Base-by-base conservation (phyloP, 345 rosid species). In the Kandelia obovata region DNA sequence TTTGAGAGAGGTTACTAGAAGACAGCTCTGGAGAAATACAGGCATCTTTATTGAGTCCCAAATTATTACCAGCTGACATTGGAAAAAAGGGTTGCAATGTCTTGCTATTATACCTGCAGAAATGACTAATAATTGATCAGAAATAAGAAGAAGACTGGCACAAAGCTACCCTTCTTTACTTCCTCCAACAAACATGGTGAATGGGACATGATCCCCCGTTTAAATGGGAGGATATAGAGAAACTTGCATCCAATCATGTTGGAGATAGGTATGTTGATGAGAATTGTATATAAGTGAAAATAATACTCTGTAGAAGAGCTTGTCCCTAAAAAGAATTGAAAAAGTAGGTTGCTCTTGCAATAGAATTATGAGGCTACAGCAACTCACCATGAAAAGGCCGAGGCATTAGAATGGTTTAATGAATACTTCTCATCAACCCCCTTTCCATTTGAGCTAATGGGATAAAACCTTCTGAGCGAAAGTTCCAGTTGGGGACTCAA, bases 381-480 rank as follows among this genome's bases (percentile, higher is more conserved):
- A 61, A 70, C 81, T 71, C 20, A 87, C 92, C 79, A 5, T 62
- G 83, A 74, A 73, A 87, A 87, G 74, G 90, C 85, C 6, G 90
- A 85, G 39, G 80, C 87, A 73, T 78, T 74, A 20, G 89, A 80
- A 67, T 79, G 89, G 65, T 83, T 87, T 37, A 84, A 79, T 37
- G 74, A 75, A 64, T 73, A 84, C 65, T 69, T 73, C 70, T 83
- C 87, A 49, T 67, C 82, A n/a, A 70, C 73, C 16, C 39, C 80
- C 61, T 73, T 79, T 21, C 78, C 76, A 71, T 79, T 77, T 1
- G 77, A 69, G 73, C 75, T 63, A 35, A 34, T 75, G 58, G 81
- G 82, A 75, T 69, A 68, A 61, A 69, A 73, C 68, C 88, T 80
- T 81, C 76, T 80, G 61, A 87, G 81, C 71, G 88, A 87, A 35